A percentile compares a stretch with the other conserved stretches of the same genome.
These are phyloP conservation scores for Kalmusia sp. DNA, from an alignment of 2,329 filamentous ascomycete genomes.

Conservation along the genomic window DNA sequence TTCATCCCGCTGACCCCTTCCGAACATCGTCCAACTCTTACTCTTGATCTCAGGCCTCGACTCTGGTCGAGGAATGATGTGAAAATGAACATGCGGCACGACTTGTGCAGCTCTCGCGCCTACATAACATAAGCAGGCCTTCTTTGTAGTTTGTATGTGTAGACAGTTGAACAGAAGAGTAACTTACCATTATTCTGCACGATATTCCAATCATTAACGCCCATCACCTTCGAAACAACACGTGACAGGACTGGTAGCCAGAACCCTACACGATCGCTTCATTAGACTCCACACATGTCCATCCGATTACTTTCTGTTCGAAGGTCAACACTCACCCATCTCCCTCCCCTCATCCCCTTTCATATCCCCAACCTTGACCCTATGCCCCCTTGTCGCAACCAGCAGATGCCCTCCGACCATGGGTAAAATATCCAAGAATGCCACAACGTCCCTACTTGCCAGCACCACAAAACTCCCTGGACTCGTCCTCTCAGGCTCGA, in stretches of 20 bases:
- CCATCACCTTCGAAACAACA: constrained; percentile 72
- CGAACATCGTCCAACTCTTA: constrained; percentile 84
- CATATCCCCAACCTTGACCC: constrained; percentile 78
- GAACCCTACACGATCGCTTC: constrained; percentile 45
- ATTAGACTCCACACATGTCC: too few relatives aligned
- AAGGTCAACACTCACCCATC: constrained; percentile 60
- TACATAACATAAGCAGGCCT: constrained; percentile 27
- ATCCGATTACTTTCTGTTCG: background rate
- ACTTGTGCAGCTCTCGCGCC: constrained; percentile 87
- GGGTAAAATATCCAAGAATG: constrained; percentile 93
- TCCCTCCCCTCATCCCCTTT: constrained; percentile 68
- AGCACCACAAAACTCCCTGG: constrained; percentile 69
- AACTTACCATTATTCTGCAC: constrained; percentile 92
- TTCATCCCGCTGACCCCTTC: constrained; percentile 73
- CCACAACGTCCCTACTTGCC: constrained; percentile 77
- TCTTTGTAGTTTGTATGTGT: too few relatives aligned
- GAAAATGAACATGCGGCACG: constrained; percentile 92
- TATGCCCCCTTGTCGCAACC: constrained; percentile 78
- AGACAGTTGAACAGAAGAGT: too few relatives aligned
- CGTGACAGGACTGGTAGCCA: constrained; percentile 75
- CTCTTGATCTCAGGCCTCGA: constrained; percentile 59
- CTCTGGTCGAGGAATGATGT: constrained; percentile 82
- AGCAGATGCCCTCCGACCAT: constrained; percentile 84
- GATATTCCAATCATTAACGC: constrained; percentile 88
- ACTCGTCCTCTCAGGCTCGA: constrained; percentile 38